A percentile compares a stretch with the other conserved stretches of the same genome.
Evolutionary conservation across 1,284 basidiomycete species (phyloP).

Genomic region (Golubevia sp.): DNA sequence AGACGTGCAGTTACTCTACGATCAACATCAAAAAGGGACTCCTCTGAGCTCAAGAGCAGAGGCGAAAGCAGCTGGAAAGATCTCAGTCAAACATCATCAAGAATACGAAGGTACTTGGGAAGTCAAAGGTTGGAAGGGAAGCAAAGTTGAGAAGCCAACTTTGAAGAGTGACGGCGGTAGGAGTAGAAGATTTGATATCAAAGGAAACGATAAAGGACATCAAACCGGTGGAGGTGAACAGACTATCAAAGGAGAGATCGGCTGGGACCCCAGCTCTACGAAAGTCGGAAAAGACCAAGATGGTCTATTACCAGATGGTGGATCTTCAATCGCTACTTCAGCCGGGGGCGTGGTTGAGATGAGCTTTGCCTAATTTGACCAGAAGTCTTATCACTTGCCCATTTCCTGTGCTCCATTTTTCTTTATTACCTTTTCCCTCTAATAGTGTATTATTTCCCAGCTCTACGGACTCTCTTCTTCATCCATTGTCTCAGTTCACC

Average conservation of each 20-base stretch:
- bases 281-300: background rate
- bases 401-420: no score
- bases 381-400: no score
- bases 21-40: conserved; percentile 20
- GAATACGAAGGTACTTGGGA: conserved; percentile 31
- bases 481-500: no score
- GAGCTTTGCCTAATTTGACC: background rate
- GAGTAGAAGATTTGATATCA: background rate
- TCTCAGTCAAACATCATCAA: conserved; percentile 18
- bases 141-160: background rate
- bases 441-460: no score
- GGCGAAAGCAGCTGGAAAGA: conserved; percentile 10
- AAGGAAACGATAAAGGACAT: background rate
- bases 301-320: background rate
- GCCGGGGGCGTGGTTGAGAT: background rate
- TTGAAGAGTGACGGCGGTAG: background rate
- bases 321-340: background rate
- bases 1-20: conserved; percentile 26
- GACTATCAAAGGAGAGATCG: background rate
- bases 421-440: no score
- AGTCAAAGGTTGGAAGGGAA: conserved; percentile 13
- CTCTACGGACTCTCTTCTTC: no score
- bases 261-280: background rate
- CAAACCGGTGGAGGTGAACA: background rate
- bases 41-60: conserved; percentile 19